Conservation (phyloP, 352 stramenopile species). For the Globisporangium megalacanthum region DNA sequence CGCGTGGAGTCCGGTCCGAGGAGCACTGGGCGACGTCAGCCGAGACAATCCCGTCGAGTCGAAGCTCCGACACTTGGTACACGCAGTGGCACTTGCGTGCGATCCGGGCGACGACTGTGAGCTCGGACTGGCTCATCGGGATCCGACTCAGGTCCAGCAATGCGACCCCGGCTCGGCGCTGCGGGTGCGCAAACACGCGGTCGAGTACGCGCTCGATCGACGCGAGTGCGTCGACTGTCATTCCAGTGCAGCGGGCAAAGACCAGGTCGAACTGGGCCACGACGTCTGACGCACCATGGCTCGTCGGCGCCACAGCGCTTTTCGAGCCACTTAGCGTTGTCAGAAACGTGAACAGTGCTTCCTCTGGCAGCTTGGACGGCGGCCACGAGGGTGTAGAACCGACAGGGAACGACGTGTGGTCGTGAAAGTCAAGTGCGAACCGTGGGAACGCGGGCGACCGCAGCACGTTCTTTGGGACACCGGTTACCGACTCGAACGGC, state of each 20-base stretch:
- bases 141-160: conserved; percentile 10
- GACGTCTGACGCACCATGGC: neutral
- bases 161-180: neutral
- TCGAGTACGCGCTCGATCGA: conserved; percentile 1
- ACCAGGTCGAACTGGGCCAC: neutral
- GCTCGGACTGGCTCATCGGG: neutral
- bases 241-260: neutral
- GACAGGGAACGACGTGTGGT: neutral
- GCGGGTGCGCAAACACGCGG: conserved; percentile 3
- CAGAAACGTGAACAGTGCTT: neutral
- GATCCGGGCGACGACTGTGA: conserved; percentile 12
- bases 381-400: neutral
- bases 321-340: neutral
- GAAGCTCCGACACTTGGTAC: conserved; percentile 3
- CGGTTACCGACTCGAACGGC: neutral
- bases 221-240: neutral
- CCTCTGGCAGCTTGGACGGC: neutral
- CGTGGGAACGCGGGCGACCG: neutral
- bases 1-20: neutral
- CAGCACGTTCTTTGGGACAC: neutral
- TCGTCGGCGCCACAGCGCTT: too few relatives aligned
- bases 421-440: conserved; percentile 4
- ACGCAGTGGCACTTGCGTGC: neutral
- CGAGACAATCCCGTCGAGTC: neutral
- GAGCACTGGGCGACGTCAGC: neutral